Evolutionary conservation across 1,284 basidiomycete species (phyloP), one percentile per base, ranked within the genome.

Genomic region (Malassezia brasiliensis): DNA sequence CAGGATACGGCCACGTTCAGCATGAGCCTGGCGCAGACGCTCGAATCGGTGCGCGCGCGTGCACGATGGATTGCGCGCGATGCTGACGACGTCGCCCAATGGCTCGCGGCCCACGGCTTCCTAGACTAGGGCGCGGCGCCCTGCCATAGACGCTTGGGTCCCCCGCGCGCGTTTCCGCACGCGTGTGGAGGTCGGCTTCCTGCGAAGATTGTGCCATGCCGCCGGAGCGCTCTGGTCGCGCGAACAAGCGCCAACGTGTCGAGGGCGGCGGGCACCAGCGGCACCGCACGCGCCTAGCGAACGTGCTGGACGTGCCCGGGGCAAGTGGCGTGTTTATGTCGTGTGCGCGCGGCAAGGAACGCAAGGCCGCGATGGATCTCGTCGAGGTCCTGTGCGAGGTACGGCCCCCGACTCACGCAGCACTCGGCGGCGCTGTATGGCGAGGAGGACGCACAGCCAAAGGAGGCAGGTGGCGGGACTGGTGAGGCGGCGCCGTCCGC

Each of bases 31-130:
- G 78, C 80, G 4, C 86, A 87, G 67, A 78, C 80, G n/a, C 66
- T 86, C 57, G 86, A 88, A 62, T 79, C 77, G 2, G 81, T 87
- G 63, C 78, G 77, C 12, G 79, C 83, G 3, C 80, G 79, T 45
- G 75, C 77, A 7, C 78, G 77, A 6, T 83, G 82, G 77, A 78
- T 85, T 41, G 76, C 82, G 76, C 82, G 83, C 52, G 61, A 79
- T 56, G 80, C 77, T 10, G 68, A 64, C 7, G 83, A 85, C 63
- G 76, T 86, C 46, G 63, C 71, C 41, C 68, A 77, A 58, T 68
- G 66, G 66, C 86, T 85, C 76, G 80, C 83, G 31, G 19, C 31
- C 9, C 22, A 60, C 15, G 54, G 49, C 17, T 65, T 63, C 25
- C 25, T 28, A 28, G 25, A 4, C 25, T 28, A 28, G 25, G 25